These are phyloP conservation scores for Lipomyces spencermartinsiae DNA, from an alignment of 805 yeast species.

Conservation along the genomic window DNA sequence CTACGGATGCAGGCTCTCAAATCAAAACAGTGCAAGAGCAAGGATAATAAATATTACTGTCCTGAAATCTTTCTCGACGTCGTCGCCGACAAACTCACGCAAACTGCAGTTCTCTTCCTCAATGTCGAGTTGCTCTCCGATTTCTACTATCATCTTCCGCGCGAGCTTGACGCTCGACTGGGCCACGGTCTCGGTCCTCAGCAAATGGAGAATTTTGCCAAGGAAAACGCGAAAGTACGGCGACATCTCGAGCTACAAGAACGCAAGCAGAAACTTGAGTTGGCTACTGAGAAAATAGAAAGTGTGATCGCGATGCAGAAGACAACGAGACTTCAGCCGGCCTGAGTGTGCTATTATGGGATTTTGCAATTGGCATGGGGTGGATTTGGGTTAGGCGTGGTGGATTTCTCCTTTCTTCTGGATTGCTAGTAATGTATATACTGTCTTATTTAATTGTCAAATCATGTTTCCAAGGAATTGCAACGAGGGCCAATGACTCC, in stretches of 20 bases:
- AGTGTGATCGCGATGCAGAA: constrained; percentile 74
- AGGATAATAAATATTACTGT: constrained; percentile 84
- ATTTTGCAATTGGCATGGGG: neutral
- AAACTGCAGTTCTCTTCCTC: constrained; percentile 89
- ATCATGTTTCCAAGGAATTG: no score
- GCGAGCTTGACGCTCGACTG: constrained; percentile 83
- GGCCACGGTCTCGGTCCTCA: constrained; percentile 68
- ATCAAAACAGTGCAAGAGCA: constrained; percentile 74
- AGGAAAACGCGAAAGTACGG: constrained; percentile 90
- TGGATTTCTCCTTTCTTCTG: neutral
- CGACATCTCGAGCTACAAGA: constrained; percentile 93
- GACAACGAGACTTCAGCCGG: constrained; percentile 23
- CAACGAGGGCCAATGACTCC: no score
- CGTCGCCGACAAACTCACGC: constrained; percentile 87
- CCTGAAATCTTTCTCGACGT: constrained; percentile 95
- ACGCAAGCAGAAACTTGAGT: constrained; percentile 83
- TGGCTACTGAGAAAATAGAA: constrained; percentile 85
- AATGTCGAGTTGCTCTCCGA: constrained; percentile 94
- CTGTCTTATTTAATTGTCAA: neutral
- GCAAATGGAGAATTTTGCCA: constrained; percentile 87
- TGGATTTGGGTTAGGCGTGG: neutral
- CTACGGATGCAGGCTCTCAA: constrained; percentile 79
- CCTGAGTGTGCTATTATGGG: neutral
- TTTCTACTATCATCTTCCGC: constrained; percentile 93
- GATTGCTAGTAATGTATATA: neutral